phyloP scores from a whole-genome alignment of 768 basidiomycete genomes.

The Lanmaoa rubissima region DNA sequence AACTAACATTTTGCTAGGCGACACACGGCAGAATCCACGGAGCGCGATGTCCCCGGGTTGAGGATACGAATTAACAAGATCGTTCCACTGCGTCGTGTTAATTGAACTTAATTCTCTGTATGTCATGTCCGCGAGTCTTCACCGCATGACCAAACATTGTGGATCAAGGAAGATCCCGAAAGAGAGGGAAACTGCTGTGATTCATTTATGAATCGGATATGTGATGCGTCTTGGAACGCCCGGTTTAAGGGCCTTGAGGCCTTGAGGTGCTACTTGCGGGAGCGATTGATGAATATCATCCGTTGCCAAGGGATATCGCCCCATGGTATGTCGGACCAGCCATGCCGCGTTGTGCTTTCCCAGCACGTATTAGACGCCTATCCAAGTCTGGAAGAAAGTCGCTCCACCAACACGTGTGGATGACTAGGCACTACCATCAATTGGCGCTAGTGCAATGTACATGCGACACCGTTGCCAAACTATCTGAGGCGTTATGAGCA shows the following conservation, averaged over 20 bases:
- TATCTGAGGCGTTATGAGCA: background rate
- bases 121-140: background rate
- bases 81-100: background rate
- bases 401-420: constrained; percentile 3
- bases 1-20: background rate
- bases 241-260: background rate
- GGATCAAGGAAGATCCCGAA: background rate
- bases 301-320: background rate
- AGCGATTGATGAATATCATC: background rate
- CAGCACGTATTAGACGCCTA: background rate
- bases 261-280: background rate
- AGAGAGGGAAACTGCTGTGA: background rate
- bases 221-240: background rate
- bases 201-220: background rate
- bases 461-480: background rate
- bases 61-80: background rate
- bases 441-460: background rate
- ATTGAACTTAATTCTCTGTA: background rate
- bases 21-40: background rate
- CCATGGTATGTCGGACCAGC: background rate
- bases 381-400: background rate
- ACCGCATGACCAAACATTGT: background rate
- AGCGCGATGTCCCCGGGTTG: background rate
- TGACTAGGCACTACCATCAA: background rate
- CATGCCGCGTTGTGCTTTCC: background rate